A percentile compares a stretch with the other conserved stretches of the same genome.
Conservation (phyloP, 208 protist genomes). For the Angomonas ambiguus region DNA sequence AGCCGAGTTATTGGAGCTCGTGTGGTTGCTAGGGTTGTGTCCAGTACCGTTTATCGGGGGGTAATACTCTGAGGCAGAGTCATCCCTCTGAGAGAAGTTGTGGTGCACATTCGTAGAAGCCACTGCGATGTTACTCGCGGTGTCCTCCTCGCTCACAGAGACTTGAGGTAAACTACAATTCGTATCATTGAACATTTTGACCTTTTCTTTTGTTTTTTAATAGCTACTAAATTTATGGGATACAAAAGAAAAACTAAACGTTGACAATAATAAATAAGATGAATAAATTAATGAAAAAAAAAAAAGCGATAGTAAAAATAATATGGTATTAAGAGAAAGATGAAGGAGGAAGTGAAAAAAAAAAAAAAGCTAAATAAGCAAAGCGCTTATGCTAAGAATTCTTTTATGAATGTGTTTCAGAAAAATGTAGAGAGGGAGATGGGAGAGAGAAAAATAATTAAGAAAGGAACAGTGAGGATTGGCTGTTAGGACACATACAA, state of each 20-base stretch:
- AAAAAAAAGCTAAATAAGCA: slow-evolving; percentile 7
- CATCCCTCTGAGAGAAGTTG: slow-evolving; percentile 17
- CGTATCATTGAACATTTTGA: background rate
- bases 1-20: background rate
- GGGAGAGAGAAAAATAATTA: too few relatives aligned
- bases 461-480: too few relatives aligned
- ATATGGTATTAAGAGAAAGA: slow-evolving; percentile 8
- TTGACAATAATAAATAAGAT: slow-evolving; percentile 1
- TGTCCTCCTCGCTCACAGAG: slow-evolving; percentile 31
- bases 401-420: too few relatives aligned
- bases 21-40: background rate
- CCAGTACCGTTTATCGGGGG: background rate
- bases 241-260: background rate
- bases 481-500: too few relatives aligned
- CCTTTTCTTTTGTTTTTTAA: background rate
- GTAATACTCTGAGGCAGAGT: background rate
- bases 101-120: slow-evolving; percentile 12
- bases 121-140: slow-evolving; percentile 41
- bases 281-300: slow-evolving; percentile 6
- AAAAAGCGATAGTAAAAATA: background rate
- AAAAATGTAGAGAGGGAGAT: too few relatives aligned
- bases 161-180: background rate
- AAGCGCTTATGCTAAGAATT: background rate
- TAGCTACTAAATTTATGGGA: background rate
- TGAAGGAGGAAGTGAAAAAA: background rate